A percentile compares a stretch with the other conserved stretches of the same genome.
Conservation (phyloP, 2,329 filamentous ascomycete species). For the Exophiala dermatitidis region DNA sequence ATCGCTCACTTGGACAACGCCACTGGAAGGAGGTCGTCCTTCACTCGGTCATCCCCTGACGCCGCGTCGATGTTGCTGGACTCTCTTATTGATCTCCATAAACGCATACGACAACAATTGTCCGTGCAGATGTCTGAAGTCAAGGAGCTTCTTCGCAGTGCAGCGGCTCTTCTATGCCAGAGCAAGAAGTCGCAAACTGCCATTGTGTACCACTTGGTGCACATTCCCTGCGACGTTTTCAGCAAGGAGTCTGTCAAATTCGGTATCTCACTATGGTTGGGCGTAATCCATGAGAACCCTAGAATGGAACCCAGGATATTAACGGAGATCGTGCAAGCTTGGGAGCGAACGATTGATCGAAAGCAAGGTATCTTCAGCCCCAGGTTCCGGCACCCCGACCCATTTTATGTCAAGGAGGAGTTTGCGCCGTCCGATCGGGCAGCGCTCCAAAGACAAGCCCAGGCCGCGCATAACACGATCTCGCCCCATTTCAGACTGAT, state of each 20-base stretch:
- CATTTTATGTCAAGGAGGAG: slow-evolving; percentile 85
- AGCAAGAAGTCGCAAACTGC: slow-evolving; percentile 67
- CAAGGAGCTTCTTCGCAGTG: slow-evolving; percentile 72
- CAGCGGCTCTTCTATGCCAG: slow-evolving; percentile 78
- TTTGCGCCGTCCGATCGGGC: slow-evolving; percentile 85
- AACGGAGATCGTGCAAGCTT: slow-evolving; percentile 79
- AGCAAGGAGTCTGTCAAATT: slow-evolving; percentile 93
- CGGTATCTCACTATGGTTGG: slow-evolving; percentile 91
- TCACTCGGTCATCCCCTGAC: slow-evolving; percentile 28
- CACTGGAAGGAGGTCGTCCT: slow-evolving; percentile 16
- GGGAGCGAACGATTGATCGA: slow-evolving; percentile 75
- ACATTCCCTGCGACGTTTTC: slow-evolving; percentile 86
- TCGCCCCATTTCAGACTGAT: slow-evolving; percentile 78
- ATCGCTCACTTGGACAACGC: slow-evolving; percentile 10
- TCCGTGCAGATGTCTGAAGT: slow-evolving; percentile 66
- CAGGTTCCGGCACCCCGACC: slow-evolving; percentile 65
- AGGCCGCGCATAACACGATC: slow-evolving; percentile 71
- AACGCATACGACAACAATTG: slow-evolving; percentile 61
- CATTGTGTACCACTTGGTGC: slow-evolving; percentile 79
- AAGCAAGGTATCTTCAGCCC: slow-evolving; percentile 75
- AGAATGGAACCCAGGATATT: slow-evolving; percentile 78
- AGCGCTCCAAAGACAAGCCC: slow-evolving; percentile 64
- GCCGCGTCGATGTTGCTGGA: slow-evolving; percentile 41
- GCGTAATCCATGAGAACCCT: slow-evolving; percentile 93
- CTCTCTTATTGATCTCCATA: slow-evolving; percentile 66